Conservation (phyloP, 2,329 filamentous ascomycete genomes). For the Tolypocladium tundrense region DNA sequence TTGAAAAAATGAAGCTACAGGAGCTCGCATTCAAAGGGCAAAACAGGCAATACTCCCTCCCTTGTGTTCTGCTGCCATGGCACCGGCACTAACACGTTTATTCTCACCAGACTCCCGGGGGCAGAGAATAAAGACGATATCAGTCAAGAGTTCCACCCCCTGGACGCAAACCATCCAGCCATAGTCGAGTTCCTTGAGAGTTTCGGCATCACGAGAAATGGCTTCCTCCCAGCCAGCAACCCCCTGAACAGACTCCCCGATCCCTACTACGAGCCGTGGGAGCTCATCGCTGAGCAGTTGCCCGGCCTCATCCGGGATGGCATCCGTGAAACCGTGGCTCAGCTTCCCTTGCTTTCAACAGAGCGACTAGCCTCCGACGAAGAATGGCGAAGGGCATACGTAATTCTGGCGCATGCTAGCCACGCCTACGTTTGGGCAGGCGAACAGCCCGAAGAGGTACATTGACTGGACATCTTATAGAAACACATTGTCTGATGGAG, state of each 20-base stretch:
- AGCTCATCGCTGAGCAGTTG: constrained; percentile 58
- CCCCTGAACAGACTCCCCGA: constrained; percentile 57
- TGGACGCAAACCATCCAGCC: not conserved
- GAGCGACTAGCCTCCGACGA: constrained; percentile 49
- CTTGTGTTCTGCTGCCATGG: too few species aligned
- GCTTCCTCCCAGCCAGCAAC: constrained; percentile 63
- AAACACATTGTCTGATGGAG: not conserved
- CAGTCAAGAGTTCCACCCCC: too few species aligned
- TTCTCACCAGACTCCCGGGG: too few species aligned
- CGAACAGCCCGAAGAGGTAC: constrained; percentile 60
- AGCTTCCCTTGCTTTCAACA: constrained; percentile 60
- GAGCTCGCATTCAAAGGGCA: too few species aligned
- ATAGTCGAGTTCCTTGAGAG: constrained; percentile 11
- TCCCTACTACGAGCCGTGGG: constrained; percentile 72
- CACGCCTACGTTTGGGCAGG: constrained; percentile 90
- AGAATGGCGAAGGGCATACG: constrained; percentile 77
- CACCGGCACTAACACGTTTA: too few species aligned
- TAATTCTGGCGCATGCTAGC: constrained; percentile 65
- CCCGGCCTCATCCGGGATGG: constrained; percentile 55
- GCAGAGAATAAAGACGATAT: too few species aligned
- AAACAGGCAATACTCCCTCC: too few species aligned
- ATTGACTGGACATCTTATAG: constrained; percentile 3
- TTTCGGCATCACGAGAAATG: constrained; percentile 42
- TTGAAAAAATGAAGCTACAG: too few species aligned
- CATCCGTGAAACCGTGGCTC: constrained; percentile 52